phyloP scores from a whole-genome alignment of 202 grass and related monocot species.

The Saccharum hybrid region DNA sequence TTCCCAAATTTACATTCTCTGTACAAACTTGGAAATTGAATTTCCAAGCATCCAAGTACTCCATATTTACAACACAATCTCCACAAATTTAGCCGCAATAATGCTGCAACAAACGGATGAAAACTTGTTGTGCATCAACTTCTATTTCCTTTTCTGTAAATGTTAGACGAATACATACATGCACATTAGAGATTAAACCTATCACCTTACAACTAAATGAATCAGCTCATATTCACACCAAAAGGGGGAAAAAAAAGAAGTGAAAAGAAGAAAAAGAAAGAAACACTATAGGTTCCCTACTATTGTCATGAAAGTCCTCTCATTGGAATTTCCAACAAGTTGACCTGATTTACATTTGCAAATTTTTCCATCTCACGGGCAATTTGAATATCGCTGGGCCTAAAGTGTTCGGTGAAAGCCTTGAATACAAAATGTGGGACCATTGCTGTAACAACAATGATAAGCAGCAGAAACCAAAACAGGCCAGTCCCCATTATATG shows the following conservation, averaged over 20 bases:
- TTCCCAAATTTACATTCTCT: conserved; percentile 11
- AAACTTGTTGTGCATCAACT: not conserved
- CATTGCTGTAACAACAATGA: conserved; percentile 66
- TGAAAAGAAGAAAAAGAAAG: not conserved
- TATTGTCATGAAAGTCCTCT: conserved; percentile 43
- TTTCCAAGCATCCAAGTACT: not conserved
- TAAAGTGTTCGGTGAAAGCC: conserved; percentile 62
- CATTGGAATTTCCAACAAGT: conserved; percentile 51
- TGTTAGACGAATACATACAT: conserved; percentile 36
- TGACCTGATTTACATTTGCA: conserved; percentile 44
- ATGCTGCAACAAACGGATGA: conserved; percentile 1
- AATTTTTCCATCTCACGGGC: conserved; percentile 77
- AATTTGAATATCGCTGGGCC: conserved; percentile 79
- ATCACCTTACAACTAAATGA: conserved; percentile 50
- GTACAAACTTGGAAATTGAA: not conserved
- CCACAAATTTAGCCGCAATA: conserved; percentile 28
- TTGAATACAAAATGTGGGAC: conserved; percentile 77
- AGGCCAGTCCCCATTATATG: conserved; percentile 67
- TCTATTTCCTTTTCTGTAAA: conserved; percentile 49
- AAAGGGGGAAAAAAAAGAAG: not conserved
- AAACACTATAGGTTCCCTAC: conserved; percentile 24
- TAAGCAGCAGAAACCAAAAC: conserved; percentile 79
- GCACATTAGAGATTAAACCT: conserved; percentile 43
- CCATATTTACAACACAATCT: conserved; percentile 5
- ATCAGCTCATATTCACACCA: conserved; percentile 1